These are phyloP conservation scores for Crepidotus variabilis DNA, from an alignment of 768 basidiomycete species.

Conservation along the genomic window DNA sequence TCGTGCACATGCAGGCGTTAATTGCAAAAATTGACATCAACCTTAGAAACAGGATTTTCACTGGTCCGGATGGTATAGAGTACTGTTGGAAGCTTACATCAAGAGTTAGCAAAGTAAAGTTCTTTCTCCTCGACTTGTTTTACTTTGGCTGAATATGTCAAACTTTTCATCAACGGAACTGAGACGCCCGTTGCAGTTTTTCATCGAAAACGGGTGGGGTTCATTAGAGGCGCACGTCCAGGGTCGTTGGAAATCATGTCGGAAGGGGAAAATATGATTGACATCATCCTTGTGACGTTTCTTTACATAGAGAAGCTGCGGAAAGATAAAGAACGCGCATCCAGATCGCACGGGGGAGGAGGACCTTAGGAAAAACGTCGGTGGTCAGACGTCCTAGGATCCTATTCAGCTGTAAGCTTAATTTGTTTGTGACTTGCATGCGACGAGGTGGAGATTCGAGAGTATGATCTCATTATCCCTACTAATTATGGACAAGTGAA, in stretches of 20 bases:
- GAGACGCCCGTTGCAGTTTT: background rate
- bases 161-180: background rate
- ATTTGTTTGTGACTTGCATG: too few species aligned
- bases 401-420: too few species aligned
- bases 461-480: too few species aligned
- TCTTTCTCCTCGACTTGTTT: background rate
- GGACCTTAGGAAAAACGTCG: background rate
- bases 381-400: too few species aligned
- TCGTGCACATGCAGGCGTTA: background rate
- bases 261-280: background rate
- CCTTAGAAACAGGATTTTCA: slow-evolving; percentile 2
- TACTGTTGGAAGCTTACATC: slow-evolving; percentile 3
- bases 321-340: background rate
- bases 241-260: background rate
- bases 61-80: slow-evolving; percentile 2
- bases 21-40: background rate
- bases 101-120: background rate
- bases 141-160: background rate
- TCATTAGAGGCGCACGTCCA: background rate
- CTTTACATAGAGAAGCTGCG: background rate
- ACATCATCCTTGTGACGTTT: too few species aligned
- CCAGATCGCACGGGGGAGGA: background rate
- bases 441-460: too few species aligned
- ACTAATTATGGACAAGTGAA: too few species aligned
- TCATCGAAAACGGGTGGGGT: background rate